Evolutionary conservation across 257 asterid species (phyloP).

Genomic region (Hygrophila difformis): DNA sequence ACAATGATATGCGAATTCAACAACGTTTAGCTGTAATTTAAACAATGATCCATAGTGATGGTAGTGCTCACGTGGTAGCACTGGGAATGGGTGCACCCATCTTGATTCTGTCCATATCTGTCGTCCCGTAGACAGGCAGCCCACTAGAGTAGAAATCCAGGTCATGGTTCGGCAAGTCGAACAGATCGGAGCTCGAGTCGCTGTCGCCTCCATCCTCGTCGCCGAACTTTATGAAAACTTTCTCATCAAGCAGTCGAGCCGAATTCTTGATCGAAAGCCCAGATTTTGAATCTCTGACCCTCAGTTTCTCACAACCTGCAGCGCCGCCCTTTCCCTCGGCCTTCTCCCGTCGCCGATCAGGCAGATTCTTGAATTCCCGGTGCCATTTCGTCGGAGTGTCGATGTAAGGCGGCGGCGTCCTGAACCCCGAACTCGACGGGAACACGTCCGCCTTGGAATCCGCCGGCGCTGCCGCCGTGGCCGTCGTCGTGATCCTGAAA

Average conservation of each 20-base stretch:
- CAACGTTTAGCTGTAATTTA: too few relatives aligned
- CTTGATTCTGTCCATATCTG: conserved; percentile 27
- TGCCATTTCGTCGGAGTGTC: conserved; percentile 43
- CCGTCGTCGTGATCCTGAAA: conserved; percentile 26
- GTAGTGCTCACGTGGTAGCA: too few relatives aligned
- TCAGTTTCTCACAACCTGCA: conserved; percentile 5
- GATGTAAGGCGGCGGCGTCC: conserved; percentile 10
- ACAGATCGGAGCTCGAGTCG: conserved; percentile 86
- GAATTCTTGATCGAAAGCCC: conserved; percentile 21
- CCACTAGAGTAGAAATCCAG: conserved; percentile 35
- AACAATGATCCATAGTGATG: too few relatives aligned
- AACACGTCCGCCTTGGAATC: too few relatives aligned
- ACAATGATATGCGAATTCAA: too few relatives aligned
- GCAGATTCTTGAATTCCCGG: conserved; percentile 22
- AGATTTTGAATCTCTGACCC: conserved; percentile 19
- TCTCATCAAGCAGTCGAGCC: conserved; percentile 15
- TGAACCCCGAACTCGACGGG: conserved; percentile 12
- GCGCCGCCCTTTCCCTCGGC: conserved; percentile 5
- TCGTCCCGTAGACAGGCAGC: conserved; percentile 46
- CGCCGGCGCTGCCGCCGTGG: background rate
- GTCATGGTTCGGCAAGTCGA: conserved; percentile 73
- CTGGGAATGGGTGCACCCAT: conserved; percentile 19
- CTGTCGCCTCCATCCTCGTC: conserved; percentile 61
- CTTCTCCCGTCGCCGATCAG: conserved; percentile 19
- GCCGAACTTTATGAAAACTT: conserved; percentile 21